Base-by-base conservation (phyloP, 1,284 basidiomycete genomes). In the Phellopilus nigrolimitatus region DNA sequence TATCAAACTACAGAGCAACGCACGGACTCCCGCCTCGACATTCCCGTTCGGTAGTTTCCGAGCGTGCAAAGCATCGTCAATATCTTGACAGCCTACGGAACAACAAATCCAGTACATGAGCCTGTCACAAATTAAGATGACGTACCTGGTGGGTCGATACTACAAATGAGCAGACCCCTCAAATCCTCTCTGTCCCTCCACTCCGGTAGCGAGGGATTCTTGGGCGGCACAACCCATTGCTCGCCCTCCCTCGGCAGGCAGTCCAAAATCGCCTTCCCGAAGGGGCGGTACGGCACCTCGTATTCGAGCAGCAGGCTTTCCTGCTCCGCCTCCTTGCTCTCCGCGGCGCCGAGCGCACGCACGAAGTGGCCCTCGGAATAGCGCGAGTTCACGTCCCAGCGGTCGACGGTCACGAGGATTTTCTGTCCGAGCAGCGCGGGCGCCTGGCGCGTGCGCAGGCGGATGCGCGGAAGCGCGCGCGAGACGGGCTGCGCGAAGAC, bases 361-460 rank as follows among this genome's bases (percentile, higher is more conserved):
- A 99, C 93, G 62, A 99, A 95, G 67, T 99, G 97, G 0, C 97
- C 97, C 60, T 98, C 95, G 0, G 97, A 97, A 64, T 98, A 98
- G 21, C 93, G 81, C 1, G 90, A 94, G 28, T 82, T 82, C 22
- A 75, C 68, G 27, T 91, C 84, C 97, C 97, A 99, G 39, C 83
- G 75, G 66, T 99, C 97, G 62, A 99, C 92, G 0, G 91, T 88
- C 37, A 99, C 91, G 15, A 99, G 79, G 57, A 99, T 95, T 69
- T 99, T 99, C 67, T 99, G 95, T 24, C 86, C 84, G 15, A 97
- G 68, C 8, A 99, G 80, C 1, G 80, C 69, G 1, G 92, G 88
- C 0, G 94, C 95, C 71, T 99, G 97, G 3, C 97, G 85, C 0
- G 95, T 99, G 27, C 94, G 84, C 42, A 99, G 75, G 21, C 95